Base-by-base conservation (phyloP, 1,284 basidiomycete species). In the Polyporus tsugae region DNA sequence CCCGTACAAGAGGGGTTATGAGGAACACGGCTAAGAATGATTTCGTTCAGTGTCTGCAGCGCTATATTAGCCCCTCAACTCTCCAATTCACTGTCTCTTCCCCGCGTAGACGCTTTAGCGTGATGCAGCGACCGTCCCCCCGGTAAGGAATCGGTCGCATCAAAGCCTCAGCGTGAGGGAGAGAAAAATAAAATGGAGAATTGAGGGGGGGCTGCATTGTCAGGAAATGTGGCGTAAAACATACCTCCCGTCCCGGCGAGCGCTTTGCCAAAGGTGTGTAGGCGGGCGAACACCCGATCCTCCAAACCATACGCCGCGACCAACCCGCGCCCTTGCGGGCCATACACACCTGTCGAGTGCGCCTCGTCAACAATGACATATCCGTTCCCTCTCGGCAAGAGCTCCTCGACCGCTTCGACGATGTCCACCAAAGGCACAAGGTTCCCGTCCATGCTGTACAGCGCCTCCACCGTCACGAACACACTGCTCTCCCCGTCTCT, bases 361-460 rank as follows among this genome's bases (percentile, higher is more conserved):
- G 95, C 95, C 78, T 98, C 97, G 74, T 96, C 95, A 0, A 96
- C 91, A 13, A 96, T 78, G n/a, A 95, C 76, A 75, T 93, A 86
- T 6, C 83, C 88, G 72, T 94, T 93, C 1, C 86, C 85, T 4
- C 75, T 68, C 0, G 91, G 90, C 44, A 95, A 84, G 33, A 87
- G 73, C 33, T 84, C 80, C 46, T 92, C 90, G 49, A 93, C 75
- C 4, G 85, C 75, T 17, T 86, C 83, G 17, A 90, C 85, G 65
- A 98, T 90, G 42, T 88, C 85, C 6, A 72, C 70, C 17, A 98
- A 82, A 0, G 95, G 95, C 1, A 94, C 88, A 68, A 97, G 86
- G 60, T 96, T 97, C 19, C 97, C 97, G 75, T 98, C 97, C 97
- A 98, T 99, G 70, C 93, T 95, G 77, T 99, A 98, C 65, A 98